These are phyloP conservation scores for Ogataea nitratoaversa DNA, from an alignment of 805 yeast genomes.

Conservation along the genomic window DNA sequence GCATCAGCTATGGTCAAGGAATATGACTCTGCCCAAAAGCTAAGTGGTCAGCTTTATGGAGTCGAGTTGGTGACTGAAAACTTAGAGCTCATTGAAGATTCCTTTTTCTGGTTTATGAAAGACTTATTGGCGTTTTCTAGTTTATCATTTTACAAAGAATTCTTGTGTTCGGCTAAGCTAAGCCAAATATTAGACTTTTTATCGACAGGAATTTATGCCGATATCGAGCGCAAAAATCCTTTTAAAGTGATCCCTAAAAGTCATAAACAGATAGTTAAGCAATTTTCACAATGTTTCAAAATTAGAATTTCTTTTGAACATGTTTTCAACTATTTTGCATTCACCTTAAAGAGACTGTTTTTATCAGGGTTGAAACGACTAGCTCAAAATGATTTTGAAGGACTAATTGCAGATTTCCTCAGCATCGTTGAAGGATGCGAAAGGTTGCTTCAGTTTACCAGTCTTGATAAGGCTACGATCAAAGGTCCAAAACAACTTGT, in stretches of 20 bases:
- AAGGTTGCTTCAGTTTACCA: background rate
- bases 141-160: constrained; percentile 5
- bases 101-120: constrained; percentile 7
- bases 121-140: constrained; percentile 11
- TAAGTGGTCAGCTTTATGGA: constrained; percentile 3
- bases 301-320: background rate
- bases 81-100: constrained; percentile 2
- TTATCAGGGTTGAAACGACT: constrained; percentile 6
- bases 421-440: constrained; percentile 7
- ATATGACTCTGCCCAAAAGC: background rate
- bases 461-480: background rate
- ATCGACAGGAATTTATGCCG: background rate
- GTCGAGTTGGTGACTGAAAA: constrained; percentile 6
- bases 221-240: background rate
- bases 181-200: background rate
- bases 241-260: background rate
- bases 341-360: constrained; percentile 5
- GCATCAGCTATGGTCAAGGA: background rate
- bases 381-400: constrained; percentile 5
- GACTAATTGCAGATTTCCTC: constrained; percentile 2
- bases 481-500: background rate
- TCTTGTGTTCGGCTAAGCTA: constrained; percentile 5
- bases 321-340: constrained; percentile 10
- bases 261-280: background rate
- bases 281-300: background rate